Conservation (phyloP, 805 yeast species). For the Yamadazyma takamatsuzukensis region DNA sequence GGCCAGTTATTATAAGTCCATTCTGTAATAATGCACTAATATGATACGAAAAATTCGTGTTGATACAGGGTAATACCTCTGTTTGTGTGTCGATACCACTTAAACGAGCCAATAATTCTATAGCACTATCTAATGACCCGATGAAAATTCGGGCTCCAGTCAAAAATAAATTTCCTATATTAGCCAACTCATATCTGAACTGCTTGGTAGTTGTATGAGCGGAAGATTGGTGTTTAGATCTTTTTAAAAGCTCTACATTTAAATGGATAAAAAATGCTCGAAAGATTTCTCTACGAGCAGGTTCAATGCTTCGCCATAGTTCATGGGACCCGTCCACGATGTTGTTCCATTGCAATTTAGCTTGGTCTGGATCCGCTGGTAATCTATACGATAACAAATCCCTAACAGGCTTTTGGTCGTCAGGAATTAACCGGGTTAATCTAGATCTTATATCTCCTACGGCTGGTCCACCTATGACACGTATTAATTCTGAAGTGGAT, state of each 20-base stretch:
- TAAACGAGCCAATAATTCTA: slow-evolving; percentile 68
- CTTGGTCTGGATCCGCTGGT: slow-evolving; percentile 43
- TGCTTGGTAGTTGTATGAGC: slow-evolving; percentile 40
- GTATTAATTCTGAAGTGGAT: slow-evolving; percentile 80
- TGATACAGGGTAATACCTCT: slow-evolving; percentile 74
- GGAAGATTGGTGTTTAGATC: slow-evolving; percentile 45
- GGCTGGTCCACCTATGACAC: slow-evolving; percentile 92
- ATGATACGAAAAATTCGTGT: slow-evolving; percentile 81
- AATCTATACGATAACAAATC: slow-evolving; percentile 46
- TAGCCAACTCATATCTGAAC: slow-evolving; percentile 74
- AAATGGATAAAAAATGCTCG: slow-evolving; percentile 76
- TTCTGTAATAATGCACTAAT: slow-evolving; percentile 71
- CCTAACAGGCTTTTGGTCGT: slow-evolving; percentile 33
- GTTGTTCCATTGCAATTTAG: slow-evolving; percentile 69
- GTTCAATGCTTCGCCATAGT: slow-evolving; percentile 60
- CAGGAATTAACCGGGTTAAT: slow-evolving; percentile 68
- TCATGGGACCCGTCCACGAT: slow-evolving; percentile 77
- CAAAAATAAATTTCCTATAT: slow-evolving; percentile 78
- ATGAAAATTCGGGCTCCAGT: slow-evolving; percentile 79
- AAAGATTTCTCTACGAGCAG: slow-evolving; percentile 65
- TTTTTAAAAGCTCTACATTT: slow-evolving; percentile 70
- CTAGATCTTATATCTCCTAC: slow-evolving; percentile 89
- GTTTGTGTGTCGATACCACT: slow-evolving; percentile 51
- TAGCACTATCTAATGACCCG: slow-evolving; percentile 81
- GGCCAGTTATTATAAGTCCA: slow-evolving; percentile 81